Evolutionary conservation across 164 flowering plant genomes (phyloP).

Genomic region (Euptelea pleiosperma): DNA sequence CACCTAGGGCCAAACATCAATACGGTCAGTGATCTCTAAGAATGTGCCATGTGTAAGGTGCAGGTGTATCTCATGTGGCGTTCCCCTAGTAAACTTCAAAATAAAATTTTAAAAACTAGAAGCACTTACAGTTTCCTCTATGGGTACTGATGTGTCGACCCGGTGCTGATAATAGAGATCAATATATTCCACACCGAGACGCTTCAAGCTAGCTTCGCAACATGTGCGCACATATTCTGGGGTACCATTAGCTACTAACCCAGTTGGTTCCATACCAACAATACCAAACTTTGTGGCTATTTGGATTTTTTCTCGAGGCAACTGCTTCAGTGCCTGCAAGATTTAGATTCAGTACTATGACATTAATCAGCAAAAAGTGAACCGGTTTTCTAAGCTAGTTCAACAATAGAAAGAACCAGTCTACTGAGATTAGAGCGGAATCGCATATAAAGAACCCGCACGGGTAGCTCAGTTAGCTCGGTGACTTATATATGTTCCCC

Average conservation of each 20-base stretch:
- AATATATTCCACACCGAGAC: conserved; percentile 55
- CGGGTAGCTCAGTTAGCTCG: too few species aligned
- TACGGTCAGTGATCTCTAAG: too few species aligned
- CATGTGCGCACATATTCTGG: conserved; percentile 53
- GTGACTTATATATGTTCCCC: too few species aligned
- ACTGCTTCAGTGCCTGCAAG: conserved; percentile 17
- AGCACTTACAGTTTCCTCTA: conserved; percentile 41
- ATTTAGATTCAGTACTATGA: background rate
- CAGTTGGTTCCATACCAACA: background rate
- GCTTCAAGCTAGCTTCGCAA: conserved; percentile 59
- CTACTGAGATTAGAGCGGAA: background rate
- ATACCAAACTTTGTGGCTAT: conserved; percentile 23
- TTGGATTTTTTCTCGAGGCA: conserved; percentile 19
- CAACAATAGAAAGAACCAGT: background rate
- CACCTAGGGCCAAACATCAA: too few species aligned
- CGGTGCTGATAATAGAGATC: conserved; percentile 66
- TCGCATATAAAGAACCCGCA: background rate
- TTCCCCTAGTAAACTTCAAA: background rate
- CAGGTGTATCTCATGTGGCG: too few species aligned
- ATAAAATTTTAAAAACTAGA: background rate
- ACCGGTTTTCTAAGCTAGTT: too few species aligned
- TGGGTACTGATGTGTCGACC: conserved; percentile 42
- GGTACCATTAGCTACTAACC: conserved; percentile 33
- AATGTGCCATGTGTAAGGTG: too few species aligned
- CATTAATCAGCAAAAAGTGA: background rate